phyloP scores from a whole-genome alignment of 1,284 basidiomycete species.

The Heterobasidion occidentale region DNA sequence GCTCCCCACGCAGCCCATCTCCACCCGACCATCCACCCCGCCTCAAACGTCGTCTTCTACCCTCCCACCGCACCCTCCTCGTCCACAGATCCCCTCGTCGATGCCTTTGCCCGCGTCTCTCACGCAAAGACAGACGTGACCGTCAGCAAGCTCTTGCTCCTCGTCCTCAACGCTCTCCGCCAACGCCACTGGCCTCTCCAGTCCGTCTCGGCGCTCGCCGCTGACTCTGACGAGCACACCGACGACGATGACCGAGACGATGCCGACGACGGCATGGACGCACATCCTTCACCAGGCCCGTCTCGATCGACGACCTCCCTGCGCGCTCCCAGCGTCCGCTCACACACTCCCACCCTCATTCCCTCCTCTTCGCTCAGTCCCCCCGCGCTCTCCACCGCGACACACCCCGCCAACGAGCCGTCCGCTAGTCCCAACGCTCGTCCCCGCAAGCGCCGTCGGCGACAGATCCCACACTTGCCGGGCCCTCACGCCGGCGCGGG shows the following conservation, averaged over 20 bases:
- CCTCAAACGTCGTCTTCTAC: conserved; percentile 29
- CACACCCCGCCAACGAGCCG: neutral
- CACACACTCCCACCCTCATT: conserved; percentile 12
- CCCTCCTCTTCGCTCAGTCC: conserved; percentile 9
- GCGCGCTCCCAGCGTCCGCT: neutral
- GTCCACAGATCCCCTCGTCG: conserved; percentile 16
- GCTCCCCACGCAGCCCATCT: conserved; percentile 11
- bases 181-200: conserved; percentile 1
- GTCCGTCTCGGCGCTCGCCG: conserved; percentile 6
- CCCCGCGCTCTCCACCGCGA: conserved; percentile 12
- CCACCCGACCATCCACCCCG: conserved; percentile 21
- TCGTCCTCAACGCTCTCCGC: conserved; percentile 25
- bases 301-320: neutral
- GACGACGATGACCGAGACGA: conserved; percentile 17
- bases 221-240: conserved; percentile 16
- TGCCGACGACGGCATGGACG: conserved; percentile 7
- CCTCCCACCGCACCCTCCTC: conserved; percentile 20
- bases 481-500: conserved; percentile 12
- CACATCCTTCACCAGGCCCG: too few relatives aligned
- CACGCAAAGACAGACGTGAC: conserved; percentile 46
- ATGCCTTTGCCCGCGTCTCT: conserved; percentile 13
- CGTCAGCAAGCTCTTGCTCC: conserved; percentile 50
- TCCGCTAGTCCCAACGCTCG: conserved; percentile 1
- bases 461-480: conserved; percentile 17
- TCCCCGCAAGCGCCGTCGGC: conserved; percentile 13